phyloP scores from a whole-genome alignment of 1,139 yeast species.

The Taphrina confusa region DNA sequence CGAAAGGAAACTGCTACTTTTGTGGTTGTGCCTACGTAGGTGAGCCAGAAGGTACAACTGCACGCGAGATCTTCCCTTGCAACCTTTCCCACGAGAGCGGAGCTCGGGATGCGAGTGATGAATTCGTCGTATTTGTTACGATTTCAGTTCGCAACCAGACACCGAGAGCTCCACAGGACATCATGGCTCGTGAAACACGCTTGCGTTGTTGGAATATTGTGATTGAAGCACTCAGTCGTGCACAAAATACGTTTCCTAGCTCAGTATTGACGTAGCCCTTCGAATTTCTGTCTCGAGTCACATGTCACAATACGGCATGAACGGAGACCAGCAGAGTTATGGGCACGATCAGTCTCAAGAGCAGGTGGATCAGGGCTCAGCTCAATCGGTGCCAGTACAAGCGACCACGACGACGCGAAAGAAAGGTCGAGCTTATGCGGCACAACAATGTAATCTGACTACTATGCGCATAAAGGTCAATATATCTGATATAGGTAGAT shows the following conservation, averaged over 20 bases:
- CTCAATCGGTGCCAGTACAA: neutral
- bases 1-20: neutral
- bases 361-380: constrained; percentile 3
- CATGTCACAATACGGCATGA: constrained; percentile 32
- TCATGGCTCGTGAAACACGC: constrained; percentile 7
- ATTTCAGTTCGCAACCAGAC: no score
- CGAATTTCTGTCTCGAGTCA: neutral
- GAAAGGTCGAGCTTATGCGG: constrained; percentile 32
- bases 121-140: no score
- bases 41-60: no score
- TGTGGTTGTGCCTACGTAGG: neutral
- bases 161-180: neutral
- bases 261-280: no score
- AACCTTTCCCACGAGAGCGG: neutral
- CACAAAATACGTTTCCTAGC: no score
- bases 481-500: neutral
- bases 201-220: constrained; percentile 13
- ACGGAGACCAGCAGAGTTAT: constrained; percentile 7
- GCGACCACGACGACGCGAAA: constrained; percentile 27
- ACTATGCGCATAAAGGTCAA: no score
- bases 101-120: no score
- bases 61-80: no score
- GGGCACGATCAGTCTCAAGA: constrained; percentile 12
- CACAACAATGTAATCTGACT: constrained; percentile 20
- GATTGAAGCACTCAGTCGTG: constrained; percentile 3